phyloP scores from a whole-genome alignment of 2,329 filamentous ascomycete genomes.

The Dothistroma septosporum region DNA sequence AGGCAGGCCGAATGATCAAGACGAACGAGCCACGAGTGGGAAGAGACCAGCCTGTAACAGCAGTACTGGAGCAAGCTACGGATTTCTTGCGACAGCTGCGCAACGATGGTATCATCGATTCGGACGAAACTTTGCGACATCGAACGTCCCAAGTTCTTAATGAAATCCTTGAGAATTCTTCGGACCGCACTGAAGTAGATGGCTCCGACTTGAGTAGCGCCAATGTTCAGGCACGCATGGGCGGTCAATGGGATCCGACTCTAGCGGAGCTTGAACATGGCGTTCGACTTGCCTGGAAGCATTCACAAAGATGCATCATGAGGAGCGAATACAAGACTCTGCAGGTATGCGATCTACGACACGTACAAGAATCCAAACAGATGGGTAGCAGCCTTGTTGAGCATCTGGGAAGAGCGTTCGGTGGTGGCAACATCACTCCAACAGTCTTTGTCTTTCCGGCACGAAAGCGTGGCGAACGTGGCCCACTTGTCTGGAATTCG shows the following conservation, averaged over 20 bases:
- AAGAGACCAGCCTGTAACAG: background rate
- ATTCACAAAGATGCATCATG: constrained; percentile 12
- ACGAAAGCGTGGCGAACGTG: background rate
- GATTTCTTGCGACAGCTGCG: constrained; percentile 8
- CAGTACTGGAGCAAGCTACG: constrained; percentile 2
- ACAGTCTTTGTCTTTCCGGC: constrained; percentile 12
- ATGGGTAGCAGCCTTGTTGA: constrained; percentile 6
- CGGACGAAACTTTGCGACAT: background rate
- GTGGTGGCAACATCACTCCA: constrained; percentile 6
- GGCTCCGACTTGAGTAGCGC: too few species aligned
- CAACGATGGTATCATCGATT: constrained; percentile 2
- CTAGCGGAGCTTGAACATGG: constrained; percentile 6
- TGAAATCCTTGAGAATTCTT: background rate
- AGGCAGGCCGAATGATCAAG: constrained; percentile 11
- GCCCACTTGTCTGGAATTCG: constrained; percentile 11
- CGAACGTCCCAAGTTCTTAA: background rate
- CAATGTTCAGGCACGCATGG: background rate
- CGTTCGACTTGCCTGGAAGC: constrained; percentile 9
- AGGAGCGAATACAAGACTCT: constrained; percentile 8
- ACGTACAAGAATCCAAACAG: constrained; percentile 1
- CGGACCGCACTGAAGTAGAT: background rate
- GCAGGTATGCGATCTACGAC: constrained; percentile 6
- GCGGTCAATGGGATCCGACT: constrained; percentile 1
- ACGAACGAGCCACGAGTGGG: constrained; percentile 9
- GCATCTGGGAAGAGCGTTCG: constrained; percentile 3